Evolutionary conservation across 306 rosid genomes (phyloP).

Genomic region (Cicer bijugum): DNA sequence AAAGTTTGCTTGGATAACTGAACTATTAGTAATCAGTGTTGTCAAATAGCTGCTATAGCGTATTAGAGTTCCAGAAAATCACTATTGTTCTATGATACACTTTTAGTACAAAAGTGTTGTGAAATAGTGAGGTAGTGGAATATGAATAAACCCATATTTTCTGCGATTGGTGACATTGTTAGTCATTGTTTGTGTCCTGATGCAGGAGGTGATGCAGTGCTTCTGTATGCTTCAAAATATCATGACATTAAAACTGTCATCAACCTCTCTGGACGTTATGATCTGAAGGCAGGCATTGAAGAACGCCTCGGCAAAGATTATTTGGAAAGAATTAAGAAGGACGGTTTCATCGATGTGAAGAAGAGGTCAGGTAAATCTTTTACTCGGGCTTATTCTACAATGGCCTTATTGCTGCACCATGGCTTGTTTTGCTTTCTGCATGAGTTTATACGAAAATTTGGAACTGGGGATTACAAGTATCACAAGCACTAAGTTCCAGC

Average conservation of each 20-base stretch:
- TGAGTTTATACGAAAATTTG: constrained; percentile 1
- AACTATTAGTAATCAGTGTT: not conserved
- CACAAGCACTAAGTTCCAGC: constrained; percentile 23
- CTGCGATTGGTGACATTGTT: too few species aligned
- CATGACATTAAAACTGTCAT: constrained; percentile 58
- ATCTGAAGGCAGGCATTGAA: constrained; percentile 61
- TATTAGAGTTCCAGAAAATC: too few species aligned
- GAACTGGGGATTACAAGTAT: not conserved
- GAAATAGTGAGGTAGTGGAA: too few species aligned
- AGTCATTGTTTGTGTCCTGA: constrained; percentile 27
- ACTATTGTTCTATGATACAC: too few species aligned
- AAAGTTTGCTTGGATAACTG: not conserved
- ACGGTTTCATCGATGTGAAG: constrained; percentile 62
- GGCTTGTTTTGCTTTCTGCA: constrained; percentile 15
- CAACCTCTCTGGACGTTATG: constrained; percentile 80
- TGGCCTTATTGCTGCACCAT: not conserved
- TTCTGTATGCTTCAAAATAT: constrained; percentile 75
- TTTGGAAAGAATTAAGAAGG: constrained; percentile 60
- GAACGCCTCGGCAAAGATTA: constrained; percentile 66
- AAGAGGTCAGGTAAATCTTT: constrained; percentile 54
- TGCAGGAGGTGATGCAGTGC: constrained; percentile 74
- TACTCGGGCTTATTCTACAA: not conserved
- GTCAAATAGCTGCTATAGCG: too few species aligned
- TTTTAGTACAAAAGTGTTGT: too few species aligned
- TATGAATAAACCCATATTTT: too few species aligned